Base-by-base conservation (phyloP, 176 grass and related monocot genomes). In the Pontederia crassipes region DNA sequence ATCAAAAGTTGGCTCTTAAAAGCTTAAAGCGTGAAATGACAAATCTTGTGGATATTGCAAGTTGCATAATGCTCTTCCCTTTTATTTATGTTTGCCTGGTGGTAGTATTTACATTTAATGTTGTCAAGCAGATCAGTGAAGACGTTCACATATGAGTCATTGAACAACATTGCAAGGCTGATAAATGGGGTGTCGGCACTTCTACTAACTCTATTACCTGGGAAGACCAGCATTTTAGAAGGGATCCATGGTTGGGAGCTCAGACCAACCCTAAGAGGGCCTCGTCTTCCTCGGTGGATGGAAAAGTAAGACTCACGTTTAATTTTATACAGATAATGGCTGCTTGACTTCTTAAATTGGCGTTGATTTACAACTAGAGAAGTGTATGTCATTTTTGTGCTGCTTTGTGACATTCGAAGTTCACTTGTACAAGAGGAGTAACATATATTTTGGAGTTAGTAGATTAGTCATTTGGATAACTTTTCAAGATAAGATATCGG, bases 111-210 rank as follows among this genome's bases (percentile, higher is more conserved):
- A 12, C 13, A 49, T 49, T 9, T 18, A 27, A 45, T 17, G 78
- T 78, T 65, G 73, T 68, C 62, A 55, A 27, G 61, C 70, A 97
- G 87, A 77, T 90, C 87, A 69, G 87, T 97, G 75, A 97, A 91
- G 83, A 88, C 87, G 80, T 80, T 97, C 73, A 97, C 84, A 62
- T 96, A 96, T 76, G 92, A 97, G 74, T 85, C 92, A 28, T 74
- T 97, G 70, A 97, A 88, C 71, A 97, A 90, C 62, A 80, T 97
- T 68, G 81, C 87, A 8, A 90, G 92, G 71, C 73, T 97, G 51
- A 91, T 97, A 85, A 97, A 97, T 91, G 87, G 92, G 53, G 54
- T 90, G 72, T 97, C 87, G 17, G 92, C 92, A 16, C 79, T 97
- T 27, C 52, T 97, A 45, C 71, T 97, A 67, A 70, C 78, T 27